phyloP scores from a whole-genome alignment of 768 basidiomycete species.

The Phanerodontia chrysosporium region DNA sequence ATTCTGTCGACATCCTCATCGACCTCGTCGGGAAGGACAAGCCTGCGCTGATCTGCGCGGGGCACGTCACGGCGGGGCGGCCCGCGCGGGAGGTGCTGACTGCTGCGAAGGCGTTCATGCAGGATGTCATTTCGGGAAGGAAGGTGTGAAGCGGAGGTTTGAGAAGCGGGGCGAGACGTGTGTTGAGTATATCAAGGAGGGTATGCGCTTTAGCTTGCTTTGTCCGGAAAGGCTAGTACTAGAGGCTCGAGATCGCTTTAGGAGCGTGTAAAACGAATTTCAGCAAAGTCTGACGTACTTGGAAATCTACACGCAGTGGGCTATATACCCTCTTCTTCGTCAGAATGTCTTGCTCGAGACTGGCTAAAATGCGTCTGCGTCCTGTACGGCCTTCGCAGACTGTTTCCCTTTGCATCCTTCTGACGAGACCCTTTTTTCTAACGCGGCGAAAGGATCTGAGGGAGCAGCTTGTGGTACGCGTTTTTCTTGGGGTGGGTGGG shows the following conservation, averaged over 20 bases:
- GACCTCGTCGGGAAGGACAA: constrained; percentile 29
- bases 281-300: too few species aligned
- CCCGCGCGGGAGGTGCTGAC: constrained; percentile 44
- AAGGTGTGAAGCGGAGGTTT: constrained; percentile 32
- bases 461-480: not conserved
- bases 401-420: constrained; percentile 20
- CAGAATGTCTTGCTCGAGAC: constrained; percentile 59
- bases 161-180: constrained; percentile 63
- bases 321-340: not conserved
- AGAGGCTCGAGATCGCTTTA: constrained; percentile 27
- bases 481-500: not conserved
- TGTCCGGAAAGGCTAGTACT: constrained; percentile 46
- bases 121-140: constrained; percentile 40
- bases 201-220: constrained; percentile 39
- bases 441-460: constrained; percentile 46
- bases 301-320: too few species aligned
- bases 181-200: constrained; percentile 45
- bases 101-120: constrained; percentile 40
- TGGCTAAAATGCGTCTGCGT: constrained; percentile 66
- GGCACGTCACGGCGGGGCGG: constrained; percentile 42
- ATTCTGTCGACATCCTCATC: constrained; percentile 40
- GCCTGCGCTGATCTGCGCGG: constrained; percentile 38
- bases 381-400: constrained; percentile 25
- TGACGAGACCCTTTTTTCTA: constrained; percentile 35
- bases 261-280: not conserved